Evolutionary conservation across 768 basidiomycete species (phyloP).

Genomic region (Collybiopsis luxurians): DNA sequence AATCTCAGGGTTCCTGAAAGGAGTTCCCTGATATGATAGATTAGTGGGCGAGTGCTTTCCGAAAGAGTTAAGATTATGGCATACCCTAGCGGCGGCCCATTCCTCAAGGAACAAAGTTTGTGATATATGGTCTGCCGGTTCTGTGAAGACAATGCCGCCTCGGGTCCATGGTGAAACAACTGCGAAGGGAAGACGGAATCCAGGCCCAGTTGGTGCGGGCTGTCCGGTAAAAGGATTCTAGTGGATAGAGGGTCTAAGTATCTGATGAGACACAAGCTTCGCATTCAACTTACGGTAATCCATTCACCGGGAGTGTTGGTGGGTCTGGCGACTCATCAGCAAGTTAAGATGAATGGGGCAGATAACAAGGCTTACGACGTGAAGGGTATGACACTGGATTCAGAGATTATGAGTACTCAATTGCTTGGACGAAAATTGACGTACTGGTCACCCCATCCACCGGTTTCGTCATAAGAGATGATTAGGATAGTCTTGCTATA

Average conservation of each 20-base stretch:
- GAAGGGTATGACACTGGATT: conserved; percentile 3
- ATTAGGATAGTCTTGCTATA: conserved; percentile 8
- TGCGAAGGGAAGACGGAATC: conserved; percentile 3
- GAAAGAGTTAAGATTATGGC: background rate
- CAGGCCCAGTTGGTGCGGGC: conserved; percentile 2
- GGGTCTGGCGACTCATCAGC: background rate
- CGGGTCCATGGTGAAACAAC: conserved; percentile 10
- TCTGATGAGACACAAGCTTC: background rate
- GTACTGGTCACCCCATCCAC: conserved; percentile 6
- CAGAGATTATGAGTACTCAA: background rate
- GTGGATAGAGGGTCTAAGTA: background rate
- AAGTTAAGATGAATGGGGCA: background rate
- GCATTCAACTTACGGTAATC: background rate
- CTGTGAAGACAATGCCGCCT: conserved; percentile 4
- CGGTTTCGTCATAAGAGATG: conserved; percentile 6
- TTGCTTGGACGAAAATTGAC: background rate
- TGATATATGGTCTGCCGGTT: conserved; percentile 4
- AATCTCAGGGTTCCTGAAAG: conserved; percentile 4
- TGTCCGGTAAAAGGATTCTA: conserved; percentile 4
- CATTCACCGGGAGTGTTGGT: background rate
- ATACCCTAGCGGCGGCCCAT: conserved; percentile 6
- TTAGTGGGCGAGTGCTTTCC: background rate
- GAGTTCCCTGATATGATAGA: background rate
- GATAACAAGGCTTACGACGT: background rate
- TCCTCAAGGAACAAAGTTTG: conserved; percentile 5